Evolutionary conservation across 2,329 filamentous ascomycete genomes (phyloP).

Genomic region (Pseudogymnoascus sp.): DNA sequence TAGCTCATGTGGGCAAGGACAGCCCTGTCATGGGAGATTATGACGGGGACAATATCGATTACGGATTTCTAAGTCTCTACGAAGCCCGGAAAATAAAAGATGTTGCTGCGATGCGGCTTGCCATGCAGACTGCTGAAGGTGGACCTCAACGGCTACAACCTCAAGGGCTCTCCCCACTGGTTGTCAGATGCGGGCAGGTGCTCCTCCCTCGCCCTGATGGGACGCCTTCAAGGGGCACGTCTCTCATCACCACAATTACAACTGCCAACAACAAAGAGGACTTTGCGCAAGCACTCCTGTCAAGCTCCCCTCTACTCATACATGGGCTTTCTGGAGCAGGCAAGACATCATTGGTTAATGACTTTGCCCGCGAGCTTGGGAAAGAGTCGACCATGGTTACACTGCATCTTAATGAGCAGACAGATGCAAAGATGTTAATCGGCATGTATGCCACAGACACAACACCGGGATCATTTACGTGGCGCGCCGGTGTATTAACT

Average conservation of each 20-base stretch:
- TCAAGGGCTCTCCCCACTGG: conserved; percentile 50
- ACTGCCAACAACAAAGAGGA: conserved; percentile 63
- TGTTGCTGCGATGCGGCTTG: conserved; percentile 15
- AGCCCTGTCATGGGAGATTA: conserved; percentile 60
- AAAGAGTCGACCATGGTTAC: conserved; percentile 82
- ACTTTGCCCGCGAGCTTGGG: conserved; percentile 72
- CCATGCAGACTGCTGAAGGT: not conserved
- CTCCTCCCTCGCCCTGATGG: conserved; percentile 59
- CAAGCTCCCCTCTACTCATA: conserved; percentile 66
- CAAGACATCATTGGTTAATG: conserved; percentile 80
- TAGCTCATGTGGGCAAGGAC: conserved; percentile 53
- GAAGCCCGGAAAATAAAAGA: conserved; percentile 38
- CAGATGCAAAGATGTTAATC: conserved; percentile 91
- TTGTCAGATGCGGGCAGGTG: conserved; percentile 57
- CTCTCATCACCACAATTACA: conserved; percentile 64
- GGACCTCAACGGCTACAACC: conserved; percentile 14
- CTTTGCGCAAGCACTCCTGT: conserved; percentile 62
- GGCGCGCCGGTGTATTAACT: conserved; percentile 87
- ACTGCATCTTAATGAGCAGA: conserved; percentile 94
- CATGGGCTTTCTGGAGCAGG: conserved; percentile 79
- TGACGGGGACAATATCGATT: conserved; percentile 73
- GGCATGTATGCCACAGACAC: conserved; percentile 88
- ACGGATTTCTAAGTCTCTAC: conserved; percentile 59
- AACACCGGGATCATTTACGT: conserved; percentile 81
- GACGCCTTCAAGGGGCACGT: conserved; percentile 38